Evolutionary conservation across 805 yeast species (phyloP).

Genomic region (Candida parachauliodes): DNA sequence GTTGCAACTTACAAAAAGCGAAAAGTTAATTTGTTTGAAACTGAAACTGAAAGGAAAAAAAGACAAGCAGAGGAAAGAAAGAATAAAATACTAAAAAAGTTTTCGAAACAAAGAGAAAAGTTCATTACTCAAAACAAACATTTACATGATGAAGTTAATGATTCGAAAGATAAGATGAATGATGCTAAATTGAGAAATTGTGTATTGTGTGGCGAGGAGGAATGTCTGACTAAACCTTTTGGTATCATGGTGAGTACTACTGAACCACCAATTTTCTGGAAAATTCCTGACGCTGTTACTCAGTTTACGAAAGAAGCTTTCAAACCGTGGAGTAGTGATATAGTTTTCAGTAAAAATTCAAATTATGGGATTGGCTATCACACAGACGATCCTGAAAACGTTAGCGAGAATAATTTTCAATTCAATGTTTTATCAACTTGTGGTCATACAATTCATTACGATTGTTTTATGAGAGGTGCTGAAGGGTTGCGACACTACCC

Average conservation of each 20-base stretch:
- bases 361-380: slow-evolving; percentile 19
- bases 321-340: slow-evolving; percentile 21
- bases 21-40: slow-evolving; percentile 41
- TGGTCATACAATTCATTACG: slow-evolving; percentile 51
- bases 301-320: slow-evolving; percentile 19
- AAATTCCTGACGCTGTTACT: slow-evolving; percentile 27
- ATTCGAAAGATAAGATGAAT: slow-evolving; percentile 9
- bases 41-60: slow-evolving; percentile 52
- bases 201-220: slow-evolving; percentile 58
- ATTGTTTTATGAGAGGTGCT: slow-evolving; percentile 36
- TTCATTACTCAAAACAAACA: slow-evolving; percentile 40
- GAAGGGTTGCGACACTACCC: slow-evolving; percentile 25
- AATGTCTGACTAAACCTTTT: slow-evolving; percentile 43
- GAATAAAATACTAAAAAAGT: slow-evolving; percentile 56
- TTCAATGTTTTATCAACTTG: slow-evolving; percentile 40
- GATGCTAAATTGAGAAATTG: slow-evolving; percentile 36
- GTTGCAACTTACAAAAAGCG: slow-evolving; percentile 48
- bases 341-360: slow-evolving; percentile 12
- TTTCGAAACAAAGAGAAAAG: slow-evolving; percentile 50
- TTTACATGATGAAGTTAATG: slow-evolving; percentile 7
- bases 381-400: slow-evolving; percentile 10
- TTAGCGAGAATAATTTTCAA: slow-evolving; percentile 16
- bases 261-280: slow-evolving; percentile 49
- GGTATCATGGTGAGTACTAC: slow-evolving; percentile 56
- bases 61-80: slow-evolving; percentile 61